These are phyloP conservation scores for Drechslera avenae DNA, from an alignment of 2,329 filamentous ascomycete species.

Conservation along the genomic window DNA sequence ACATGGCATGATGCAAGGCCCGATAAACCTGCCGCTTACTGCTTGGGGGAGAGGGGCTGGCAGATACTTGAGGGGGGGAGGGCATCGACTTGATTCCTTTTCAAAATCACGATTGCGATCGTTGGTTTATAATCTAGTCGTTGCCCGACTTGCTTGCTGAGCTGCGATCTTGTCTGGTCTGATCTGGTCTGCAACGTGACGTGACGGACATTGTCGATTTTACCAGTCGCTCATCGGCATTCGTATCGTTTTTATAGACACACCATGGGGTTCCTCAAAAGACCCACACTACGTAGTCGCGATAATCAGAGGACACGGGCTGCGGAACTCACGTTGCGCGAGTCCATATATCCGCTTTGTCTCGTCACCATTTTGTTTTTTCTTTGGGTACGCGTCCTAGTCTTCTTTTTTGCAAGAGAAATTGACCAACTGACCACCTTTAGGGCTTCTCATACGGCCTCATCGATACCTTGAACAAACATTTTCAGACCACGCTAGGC, in stretches of 20 bases:
- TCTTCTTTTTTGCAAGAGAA: not conserved
- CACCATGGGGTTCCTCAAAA: slow-evolving; percentile 42
- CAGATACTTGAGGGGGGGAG: too few species aligned
- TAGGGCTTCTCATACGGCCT: slow-evolving; percentile 62
- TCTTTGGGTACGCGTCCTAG: slow-evolving; percentile 57
- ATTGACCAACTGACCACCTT: not conserved
- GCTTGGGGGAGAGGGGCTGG: too few species aligned
- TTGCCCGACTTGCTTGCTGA: too few species aligned
- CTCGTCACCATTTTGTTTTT: slow-evolving; percentile 71
- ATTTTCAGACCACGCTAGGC: slow-evolving; percentile 53
- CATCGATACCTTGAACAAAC: slow-evolving; percentile 60
- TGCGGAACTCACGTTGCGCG: slow-evolving; percentile 67
- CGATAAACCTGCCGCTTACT: too few species aligned
- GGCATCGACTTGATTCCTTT: too few species aligned
- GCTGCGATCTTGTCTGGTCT: not conserved
- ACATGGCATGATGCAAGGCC: slow-evolving; percentile 6
- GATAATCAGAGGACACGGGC: slow-evolving; percentile 57
- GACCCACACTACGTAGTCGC: slow-evolving; percentile 35
- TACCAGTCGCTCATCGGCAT: not conserved
- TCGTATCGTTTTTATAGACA: not conserved
- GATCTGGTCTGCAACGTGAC: not conserved
- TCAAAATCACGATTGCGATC: too few species aligned
- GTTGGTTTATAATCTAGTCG: too few species aligned
- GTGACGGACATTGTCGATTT: not conserved
- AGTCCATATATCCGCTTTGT: slow-evolving; percentile 69